These are phyloP conservation scores for Exophiala calicioides DNA, from an alignment of 2,329 filamentous ascomycete genomes.

Conservation along the genomic window DNA sequence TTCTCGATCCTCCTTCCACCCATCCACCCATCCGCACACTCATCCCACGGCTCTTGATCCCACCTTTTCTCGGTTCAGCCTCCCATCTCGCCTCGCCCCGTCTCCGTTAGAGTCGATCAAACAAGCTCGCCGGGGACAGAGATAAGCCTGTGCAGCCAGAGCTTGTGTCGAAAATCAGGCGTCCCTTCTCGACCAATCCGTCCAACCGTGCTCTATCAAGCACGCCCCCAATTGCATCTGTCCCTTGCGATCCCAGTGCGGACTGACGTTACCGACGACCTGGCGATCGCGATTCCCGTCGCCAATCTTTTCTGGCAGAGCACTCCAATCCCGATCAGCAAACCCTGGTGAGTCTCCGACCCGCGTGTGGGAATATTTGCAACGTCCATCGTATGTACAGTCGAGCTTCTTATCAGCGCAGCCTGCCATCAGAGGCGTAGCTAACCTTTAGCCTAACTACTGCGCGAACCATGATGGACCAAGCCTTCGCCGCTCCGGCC, in stretches of 20 bases:
- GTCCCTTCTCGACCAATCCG: background rate
- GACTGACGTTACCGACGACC: background rate
- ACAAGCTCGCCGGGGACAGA: constrained; percentile 7
- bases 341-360: background rate
- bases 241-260: background rate
- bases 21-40: background rate
- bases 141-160: constrained; percentile 10
- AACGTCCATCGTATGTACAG: constrained; percentile 4
- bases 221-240: background rate
- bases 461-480: constrained; percentile 1
- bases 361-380: background rate
- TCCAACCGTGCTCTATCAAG: background rate
- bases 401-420: constrained; percentile 9
- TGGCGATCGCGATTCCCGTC: background rate
- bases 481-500: background rate
- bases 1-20: background rate
- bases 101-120: too few species aligned
- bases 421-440: background rate
- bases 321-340: background rate
- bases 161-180: too few species aligned
- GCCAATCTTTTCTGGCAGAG: constrained; percentile 3
- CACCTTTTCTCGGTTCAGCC: background rate
- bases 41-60: too few species aligned
- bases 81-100: background rate
- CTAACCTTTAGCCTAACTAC: background rate